Evolutionary conservation across 2,329 filamentous ascomycete genomes (phyloP).

Genomic region (Apiospora phragmitis): DNA sequence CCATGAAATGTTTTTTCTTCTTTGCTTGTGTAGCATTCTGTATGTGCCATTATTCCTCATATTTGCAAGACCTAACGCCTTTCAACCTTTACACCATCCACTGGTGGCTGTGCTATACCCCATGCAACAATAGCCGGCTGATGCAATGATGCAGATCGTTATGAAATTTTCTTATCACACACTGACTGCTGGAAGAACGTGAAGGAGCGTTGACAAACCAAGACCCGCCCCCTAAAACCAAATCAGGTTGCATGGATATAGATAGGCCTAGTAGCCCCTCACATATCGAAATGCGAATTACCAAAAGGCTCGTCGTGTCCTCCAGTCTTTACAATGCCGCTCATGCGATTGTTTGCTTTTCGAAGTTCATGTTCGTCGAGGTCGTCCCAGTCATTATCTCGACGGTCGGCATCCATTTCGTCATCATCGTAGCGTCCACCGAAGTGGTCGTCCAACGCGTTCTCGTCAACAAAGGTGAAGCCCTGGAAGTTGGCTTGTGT

Average conservation of each 20-base stretch:
- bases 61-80: slow-evolving; percentile 13
- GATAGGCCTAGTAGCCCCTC: slow-evolving; percentile 28
- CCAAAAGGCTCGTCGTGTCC: slow-evolving; percentile 64
- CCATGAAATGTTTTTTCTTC: background rate
- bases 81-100: slow-evolving; percentile 9
- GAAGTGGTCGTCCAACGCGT: slow-evolving; percentile 87
- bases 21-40: slow-evolving; percentile 13
- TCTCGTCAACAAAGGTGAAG: slow-evolving; percentile 99
- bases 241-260: background rate
- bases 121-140: slow-evolving; percentile 13
- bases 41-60: slow-evolving; percentile 13
- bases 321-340: slow-evolving; percentile 59
- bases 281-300: slow-evolving; percentile 64
- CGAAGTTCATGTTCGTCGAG: slow-evolving; percentile 53
- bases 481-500: slow-evolving; percentile 98
- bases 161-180: background rate
- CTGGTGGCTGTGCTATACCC: slow-evolving; percentile 6
- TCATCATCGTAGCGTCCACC: slow-evolving; percentile 52
- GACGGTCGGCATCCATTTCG: slow-evolving; percentile 57
- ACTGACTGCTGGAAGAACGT: background rate
- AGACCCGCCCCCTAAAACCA: slow-evolving; percentile 9
- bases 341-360: slow-evolving; percentile 58
- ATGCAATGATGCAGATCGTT: slow-evolving; percentile 10
- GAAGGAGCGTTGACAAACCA: slow-evolving; percentile 3
- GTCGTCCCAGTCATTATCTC: slow-evolving; percentile 60